Conservation (phyloP, 768 basidiomycete genomes). For the Russula abietina region DNA sequence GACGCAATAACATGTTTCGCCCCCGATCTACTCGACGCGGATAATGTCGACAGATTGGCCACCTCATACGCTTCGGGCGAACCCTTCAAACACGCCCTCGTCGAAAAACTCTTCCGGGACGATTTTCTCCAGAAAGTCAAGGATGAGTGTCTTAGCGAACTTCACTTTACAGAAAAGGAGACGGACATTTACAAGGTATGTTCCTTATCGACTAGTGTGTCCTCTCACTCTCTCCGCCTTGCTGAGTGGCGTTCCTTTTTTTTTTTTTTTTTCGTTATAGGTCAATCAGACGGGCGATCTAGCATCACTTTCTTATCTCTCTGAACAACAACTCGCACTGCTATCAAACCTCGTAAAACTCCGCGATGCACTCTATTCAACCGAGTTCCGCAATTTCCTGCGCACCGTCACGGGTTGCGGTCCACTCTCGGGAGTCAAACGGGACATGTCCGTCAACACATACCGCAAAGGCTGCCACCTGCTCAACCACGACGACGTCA, state of each 20-base stretch:
- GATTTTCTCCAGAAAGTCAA: slow-evolving; percentile 74
- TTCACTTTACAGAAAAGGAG: slow-evolving; percentile 88
- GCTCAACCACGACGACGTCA: slow-evolving; percentile 97
- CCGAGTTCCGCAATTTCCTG: slow-evolving; percentile 73
- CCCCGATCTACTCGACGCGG: slow-evolving; percentile 49
- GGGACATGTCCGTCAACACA: slow-evolving; percentile 92
- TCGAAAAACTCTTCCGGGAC: slow-evolving; percentile 79
- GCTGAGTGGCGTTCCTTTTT: background rate
- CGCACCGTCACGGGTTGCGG: slow-evolving; percentile 88
- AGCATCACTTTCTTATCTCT: slow-evolving; percentile 84
- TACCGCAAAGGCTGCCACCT: slow-evolving; percentile 91
- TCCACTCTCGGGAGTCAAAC: slow-evolving; percentile 82
- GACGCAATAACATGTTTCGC: slow-evolving; percentile 40
- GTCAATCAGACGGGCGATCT: slow-evolving; percentile 97
- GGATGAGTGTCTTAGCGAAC: slow-evolving; percentile 73
- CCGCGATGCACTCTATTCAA: slow-evolving; percentile 87
- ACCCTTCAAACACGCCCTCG: slow-evolving; percentile 79
- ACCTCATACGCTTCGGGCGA: slow-evolving; percentile 48
- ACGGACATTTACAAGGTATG: slow-evolving; percentile 96
- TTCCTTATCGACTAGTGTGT: background rate
- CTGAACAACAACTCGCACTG: slow-evolving; percentile 66
- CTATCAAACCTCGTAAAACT: slow-evolving; percentile 76
- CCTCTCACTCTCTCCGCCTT: background rate
- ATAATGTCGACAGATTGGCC: slow-evolving; percentile 50
- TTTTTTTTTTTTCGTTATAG: slow-evolving; percentile 37